A percentile compares a stretch with the other conserved stretches of the same genome.
phyloP scores from a whole-genome alignment of 2,329 filamentous ascomycete species.

The Arachnopeziza araneosa region DNA sequence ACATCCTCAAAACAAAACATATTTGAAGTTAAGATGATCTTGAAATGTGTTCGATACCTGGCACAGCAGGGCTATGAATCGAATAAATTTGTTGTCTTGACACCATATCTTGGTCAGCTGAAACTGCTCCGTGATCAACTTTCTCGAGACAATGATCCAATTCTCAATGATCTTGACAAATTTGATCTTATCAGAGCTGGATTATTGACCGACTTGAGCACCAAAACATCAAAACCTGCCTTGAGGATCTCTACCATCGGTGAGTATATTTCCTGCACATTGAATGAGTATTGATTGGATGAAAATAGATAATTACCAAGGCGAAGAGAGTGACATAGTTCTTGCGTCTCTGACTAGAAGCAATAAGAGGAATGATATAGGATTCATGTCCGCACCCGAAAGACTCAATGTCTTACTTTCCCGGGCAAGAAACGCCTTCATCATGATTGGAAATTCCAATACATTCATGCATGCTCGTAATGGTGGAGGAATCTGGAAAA shows the following conservation, averaged over 20 bases:
- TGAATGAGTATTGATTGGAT: neutral
- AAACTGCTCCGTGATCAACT: constrained; percentile 50
- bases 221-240: constrained; percentile 44
- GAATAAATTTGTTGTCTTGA: constrained; percentile 60
- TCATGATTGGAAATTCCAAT: constrained; percentile 64
- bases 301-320: constrained; percentile 66
- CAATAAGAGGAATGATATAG: constrained; percentile 58
- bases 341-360: constrained; percentile 63
- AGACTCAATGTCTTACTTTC: constrained; percentile 67
- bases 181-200: constrained; percentile 58
- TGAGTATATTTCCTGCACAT: constrained; percentile 32
- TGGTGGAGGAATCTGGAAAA: constrained; percentile 50
- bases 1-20: constrained; percentile 53
- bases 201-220: constrained; percentile 47
- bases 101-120: constrained; percentile 68
- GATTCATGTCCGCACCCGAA: constrained; percentile 62
- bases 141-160: constrained; percentile 52
- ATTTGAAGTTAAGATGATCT: constrained; percentile 61
- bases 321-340: constrained; percentile 70
- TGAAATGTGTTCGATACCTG: constrained; percentile 61
- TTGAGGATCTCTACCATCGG: constrained; percentile 65
- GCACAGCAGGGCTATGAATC: constrained; percentile 66
- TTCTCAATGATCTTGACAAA: constrained; percentile 64
- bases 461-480: constrained; percentile 59
- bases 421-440: constrained; percentile 56